These are phyloP conservation scores for Xylariaceae sp. DNA, from an alignment of 2,329 filamentous ascomycete genomes.

Conservation along the genomic window DNA sequence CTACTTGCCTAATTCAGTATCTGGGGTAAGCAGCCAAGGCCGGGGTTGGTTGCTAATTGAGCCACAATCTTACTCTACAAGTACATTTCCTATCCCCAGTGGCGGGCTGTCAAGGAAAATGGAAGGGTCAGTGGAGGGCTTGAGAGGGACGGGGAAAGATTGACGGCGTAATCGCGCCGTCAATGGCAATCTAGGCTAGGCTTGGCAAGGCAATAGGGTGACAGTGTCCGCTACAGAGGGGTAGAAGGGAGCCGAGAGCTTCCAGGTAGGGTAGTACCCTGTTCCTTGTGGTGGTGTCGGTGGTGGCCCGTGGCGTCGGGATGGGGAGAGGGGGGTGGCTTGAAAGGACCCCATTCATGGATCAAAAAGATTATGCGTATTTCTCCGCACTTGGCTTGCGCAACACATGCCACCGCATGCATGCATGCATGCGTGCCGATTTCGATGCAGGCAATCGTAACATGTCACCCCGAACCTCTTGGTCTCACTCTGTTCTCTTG, in stretches of 20 bases:
- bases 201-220: slow-evolving; percentile 8
- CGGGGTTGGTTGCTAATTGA: slow-evolving; percentile 32
- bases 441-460: slow-evolving; percentile 14
- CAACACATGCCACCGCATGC: slow-evolving; percentile 6
- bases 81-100: slow-evolving; percentile 16
- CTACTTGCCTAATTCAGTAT: slow-evolving; percentile 28
- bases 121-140: slow-evolving; percentile 8
- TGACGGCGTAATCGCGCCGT: slow-evolving; percentile 11
- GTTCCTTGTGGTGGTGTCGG: slow-evolving; percentile 17
- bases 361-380: slow-evolving; percentile 11
- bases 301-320: slow-evolving; percentile 18
- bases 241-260: slow-evolving; percentile 17
- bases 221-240: slow-evolving; percentile 13
- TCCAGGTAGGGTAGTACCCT: slow-evolving; percentile 20
- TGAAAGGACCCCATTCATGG: background rate
- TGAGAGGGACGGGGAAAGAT: slow-evolving; percentile 11
- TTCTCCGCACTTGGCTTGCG: slow-evolving; percentile 19
- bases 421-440: slow-evolving; percentile 8
- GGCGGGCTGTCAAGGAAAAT: slow-evolving; percentile 14
- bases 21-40: slow-evolving; percentile 28
- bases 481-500: background rate
- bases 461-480: slow-evolving; percentile 3
- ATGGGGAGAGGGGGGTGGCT: slow-evolving; percentile 2
- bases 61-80: slow-evolving; percentile 28
- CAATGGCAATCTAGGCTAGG: no score